phyloP scores from a whole-genome alignment of 2,329 filamentous ascomycete genomes.

The Colletotrichum truncatum region DNA sequence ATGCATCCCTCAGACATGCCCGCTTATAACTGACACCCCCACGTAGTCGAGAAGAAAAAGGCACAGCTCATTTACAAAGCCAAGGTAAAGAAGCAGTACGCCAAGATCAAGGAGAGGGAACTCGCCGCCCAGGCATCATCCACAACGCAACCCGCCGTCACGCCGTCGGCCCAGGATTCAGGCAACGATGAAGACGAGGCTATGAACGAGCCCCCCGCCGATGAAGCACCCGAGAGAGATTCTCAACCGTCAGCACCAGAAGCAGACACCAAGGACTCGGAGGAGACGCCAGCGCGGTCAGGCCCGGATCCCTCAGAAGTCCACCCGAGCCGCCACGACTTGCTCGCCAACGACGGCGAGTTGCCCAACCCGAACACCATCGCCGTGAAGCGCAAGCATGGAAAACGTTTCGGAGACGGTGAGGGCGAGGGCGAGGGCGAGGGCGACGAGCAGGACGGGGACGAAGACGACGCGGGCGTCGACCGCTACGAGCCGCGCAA shows the following conservation, averaged over 20 bases:
- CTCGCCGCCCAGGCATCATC: slow-evolving; percentile 35
- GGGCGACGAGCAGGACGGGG: not conserved
- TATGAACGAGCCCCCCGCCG: slow-evolving; percentile 18
- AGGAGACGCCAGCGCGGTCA: slow-evolving; percentile 11
- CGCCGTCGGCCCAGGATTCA: slow-evolving; percentile 26
- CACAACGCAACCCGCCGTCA: slow-evolving; percentile 25
- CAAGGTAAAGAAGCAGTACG: slow-evolving; percentile 92
- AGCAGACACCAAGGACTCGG: not conserved
- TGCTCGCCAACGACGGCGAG: slow-evolving; percentile 43
- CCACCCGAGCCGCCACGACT: slow-evolving; percentile 52
- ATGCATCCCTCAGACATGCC: not conserved
- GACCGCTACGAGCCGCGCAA: slow-evolving; percentile 29
- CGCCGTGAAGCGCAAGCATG: slow-evolving; percentile 25
- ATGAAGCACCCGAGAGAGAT: slow-evolving; percentile 35
- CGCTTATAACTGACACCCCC: not conserved
- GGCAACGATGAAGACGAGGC: slow-evolving; percentile 32
- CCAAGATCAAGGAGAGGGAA: slow-evolving; percentile 80
- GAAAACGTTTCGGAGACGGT: not conserved
- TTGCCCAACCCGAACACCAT: slow-evolving; percentile 31
- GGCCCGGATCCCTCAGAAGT: slow-evolving; percentile 35
- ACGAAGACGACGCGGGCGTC: slow-evolving; percentile 15
- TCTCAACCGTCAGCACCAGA: not conserved
- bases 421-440: not conserved
- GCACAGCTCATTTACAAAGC: slow-evolving; percentile 88
- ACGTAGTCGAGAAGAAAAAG: slow-evolving; percentile 85